Conservation (phyloP, 129 eudicot species). For the Gnaphalium uliginosum region DNA sequence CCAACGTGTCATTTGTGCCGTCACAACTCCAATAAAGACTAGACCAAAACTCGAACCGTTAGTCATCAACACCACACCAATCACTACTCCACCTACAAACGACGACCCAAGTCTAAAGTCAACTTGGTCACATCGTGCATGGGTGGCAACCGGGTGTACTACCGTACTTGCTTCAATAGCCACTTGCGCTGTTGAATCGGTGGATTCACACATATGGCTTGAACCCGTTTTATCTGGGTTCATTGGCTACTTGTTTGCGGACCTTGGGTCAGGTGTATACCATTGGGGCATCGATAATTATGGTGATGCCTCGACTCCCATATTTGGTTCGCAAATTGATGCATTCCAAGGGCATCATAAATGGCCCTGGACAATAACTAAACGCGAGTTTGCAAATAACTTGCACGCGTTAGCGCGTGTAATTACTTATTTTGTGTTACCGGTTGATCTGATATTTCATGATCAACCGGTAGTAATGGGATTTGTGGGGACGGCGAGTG, state of each 20-base stretch:
- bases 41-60: constrained; percentile 23
- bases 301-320: constrained; percentile 64
- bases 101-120: constrained; percentile 66
- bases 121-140: constrained; percentile 85
- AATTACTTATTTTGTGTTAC: constrained; percentile 50
- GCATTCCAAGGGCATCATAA: constrained; percentile 94
- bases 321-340: constrained; percentile 81
- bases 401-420: constrained; percentile 71
- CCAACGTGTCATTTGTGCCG: constrained; percentile 38
- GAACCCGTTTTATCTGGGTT: constrained; percentile 69
- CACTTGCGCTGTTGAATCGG: constrained; percentile 40
- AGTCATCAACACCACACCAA: constrained; percentile 20
- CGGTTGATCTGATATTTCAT: constrained; percentile 47
- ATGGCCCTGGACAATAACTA: constrained; percentile 91
- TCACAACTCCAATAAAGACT: constrained; percentile 43
- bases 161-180: constrained; percentile 67
- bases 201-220: constrained; percentile 53
- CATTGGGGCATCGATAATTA: constrained; percentile 98
- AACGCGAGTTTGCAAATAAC: constrained; percentile 79
- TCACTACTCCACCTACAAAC: constrained; percentile 10
- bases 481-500: constrained; percentile 63
- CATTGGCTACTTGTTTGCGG: constrained; percentile 76
- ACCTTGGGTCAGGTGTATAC: constrained; percentile 92
- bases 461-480: constrained; percentile 54
- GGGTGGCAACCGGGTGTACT: constrained; percentile 83